phyloP scores from a whole-genome alignment of 2,329 filamentous ascomycete species.

The Neopestalotiopsis clavispora region DNA sequence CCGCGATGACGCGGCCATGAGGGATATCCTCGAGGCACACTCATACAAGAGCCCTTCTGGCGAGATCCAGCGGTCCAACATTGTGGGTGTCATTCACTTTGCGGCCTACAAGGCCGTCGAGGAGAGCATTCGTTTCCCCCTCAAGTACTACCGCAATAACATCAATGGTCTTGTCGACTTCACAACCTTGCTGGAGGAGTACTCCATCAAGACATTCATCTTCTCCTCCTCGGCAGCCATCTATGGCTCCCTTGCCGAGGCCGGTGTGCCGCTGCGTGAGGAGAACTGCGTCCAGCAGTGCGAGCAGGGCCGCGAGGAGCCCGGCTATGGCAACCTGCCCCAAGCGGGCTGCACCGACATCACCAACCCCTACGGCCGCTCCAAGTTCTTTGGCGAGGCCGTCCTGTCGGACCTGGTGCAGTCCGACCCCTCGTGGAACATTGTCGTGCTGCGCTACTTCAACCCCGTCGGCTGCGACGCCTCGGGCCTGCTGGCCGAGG shows the following conservation, averaged over 20 bases:
- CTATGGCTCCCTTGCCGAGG: slow-evolving; percentile 49
- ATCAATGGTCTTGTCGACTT: slow-evolving; percentile 47
- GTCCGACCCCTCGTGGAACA: slow-evolving; percentile 10
- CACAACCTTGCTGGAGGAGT: slow-evolving; percentile 59
- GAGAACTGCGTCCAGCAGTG: slow-evolving; percentile 11
- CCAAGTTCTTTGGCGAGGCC: slow-evolving; percentile 11
- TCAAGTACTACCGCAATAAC: slow-evolving; percentile 72
- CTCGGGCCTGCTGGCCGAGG: slow-evolving; percentile 47
- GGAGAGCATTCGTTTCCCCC: slow-evolving; percentile 63
- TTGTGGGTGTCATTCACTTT: slow-evolving; percentile 71
- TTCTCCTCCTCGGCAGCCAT: slow-evolving; percentile 73
- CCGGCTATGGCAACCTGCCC: background rate
- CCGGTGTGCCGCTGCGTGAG: background rate
- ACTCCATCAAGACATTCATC: slow-evolving; percentile 68
- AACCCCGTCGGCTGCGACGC: slow-evolving; percentile 11
- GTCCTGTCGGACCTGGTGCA: slow-evolving; percentile 2
- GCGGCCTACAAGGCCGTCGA: slow-evolving; percentile 70
- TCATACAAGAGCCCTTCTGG: slow-evolving; percentile 22
- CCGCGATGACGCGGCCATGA: slow-evolving; percentile 37
- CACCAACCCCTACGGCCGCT: slow-evolving; percentile 10
- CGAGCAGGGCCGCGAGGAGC: background rate
- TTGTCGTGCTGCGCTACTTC: slow-evolving; percentile 11
- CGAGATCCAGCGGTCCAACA: slow-evolving; percentile 39
- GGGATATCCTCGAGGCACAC: slow-evolving; percentile 30
- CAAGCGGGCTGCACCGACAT: slow-evolving; percentile 6